Conservation (phyloP, 2,329 filamentous ascomycete genomes). For the Epichloe sibirici region DNA sequence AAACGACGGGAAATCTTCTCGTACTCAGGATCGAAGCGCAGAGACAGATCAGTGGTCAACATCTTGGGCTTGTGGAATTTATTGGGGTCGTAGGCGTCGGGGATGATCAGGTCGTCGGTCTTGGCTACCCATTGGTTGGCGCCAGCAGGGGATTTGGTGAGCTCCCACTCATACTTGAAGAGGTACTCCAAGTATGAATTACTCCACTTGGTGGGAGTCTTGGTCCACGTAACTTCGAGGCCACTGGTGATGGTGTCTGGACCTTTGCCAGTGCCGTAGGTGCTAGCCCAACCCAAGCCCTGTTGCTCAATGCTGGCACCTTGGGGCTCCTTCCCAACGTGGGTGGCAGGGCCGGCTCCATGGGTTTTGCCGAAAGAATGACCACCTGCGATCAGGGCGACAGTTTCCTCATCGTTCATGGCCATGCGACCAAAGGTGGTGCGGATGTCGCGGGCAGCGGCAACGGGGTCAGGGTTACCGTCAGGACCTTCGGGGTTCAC, state of each 20-base stretch:
- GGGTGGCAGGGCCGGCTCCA: conserved; percentile 51
- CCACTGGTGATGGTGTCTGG: conserved; percentile 62
- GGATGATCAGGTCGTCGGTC: conserved; percentile 52
- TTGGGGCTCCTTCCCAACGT: conserved; percentile 57
- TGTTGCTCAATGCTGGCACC: conserved; percentile 51
- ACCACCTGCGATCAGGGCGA: conserved; percentile 65
- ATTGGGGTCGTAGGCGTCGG: conserved; percentile 55
- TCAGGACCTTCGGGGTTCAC: conserved; percentile 72
- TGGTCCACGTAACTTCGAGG: conserved; percentile 70
- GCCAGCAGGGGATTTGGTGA: conserved; percentile 62
- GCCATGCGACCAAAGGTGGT: conserved; percentile 67
- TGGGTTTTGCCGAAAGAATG: conserved; percentile 76
- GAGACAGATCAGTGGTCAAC: conserved; percentile 63
- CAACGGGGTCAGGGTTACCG: conserved; percentile 55
- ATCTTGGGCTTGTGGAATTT: conserved; percentile 67
- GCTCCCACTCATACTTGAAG: conserved; percentile 68
- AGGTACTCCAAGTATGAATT: conserved; percentile 64
- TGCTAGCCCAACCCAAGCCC: conserved; percentile 63
- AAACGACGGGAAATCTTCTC: conserved; percentile 65
- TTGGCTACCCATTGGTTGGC: conserved; percentile 69
- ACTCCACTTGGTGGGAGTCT: conserved; percentile 64
- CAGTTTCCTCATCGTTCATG: conserved; percentile 75
- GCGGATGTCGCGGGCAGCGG: conserved; percentile 60
- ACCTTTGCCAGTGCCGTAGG: conserved; percentile 53
- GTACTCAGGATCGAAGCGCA: conserved; percentile 59